phyloP scores from a whole-genome alignment of 2,329 filamentous ascomycete species.

The Sordariomycetes sp. region DNA sequence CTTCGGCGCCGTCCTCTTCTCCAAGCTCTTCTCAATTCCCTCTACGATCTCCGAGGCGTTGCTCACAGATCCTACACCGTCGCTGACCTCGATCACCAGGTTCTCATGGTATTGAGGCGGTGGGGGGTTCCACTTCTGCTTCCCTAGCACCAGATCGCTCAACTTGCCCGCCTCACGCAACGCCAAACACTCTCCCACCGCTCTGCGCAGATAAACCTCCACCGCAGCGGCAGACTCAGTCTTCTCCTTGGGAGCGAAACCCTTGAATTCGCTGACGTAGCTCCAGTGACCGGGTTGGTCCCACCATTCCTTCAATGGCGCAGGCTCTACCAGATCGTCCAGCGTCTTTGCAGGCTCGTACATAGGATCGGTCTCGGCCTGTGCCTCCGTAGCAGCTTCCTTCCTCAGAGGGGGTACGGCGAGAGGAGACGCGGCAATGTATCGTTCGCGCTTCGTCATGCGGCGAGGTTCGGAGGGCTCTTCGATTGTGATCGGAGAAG shows the following conservation, averaged over 20 bases:
- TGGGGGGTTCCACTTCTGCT: constrained; percentile 25
- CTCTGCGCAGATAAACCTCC: constrained; percentile 38
- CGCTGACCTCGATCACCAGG: too few species aligned
- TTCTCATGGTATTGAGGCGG: too few species aligned
- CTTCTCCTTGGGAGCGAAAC: constrained; percentile 31
- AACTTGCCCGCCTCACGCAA: constrained; percentile 23
- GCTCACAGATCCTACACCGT: too few species aligned
- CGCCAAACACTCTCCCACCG: constrained; percentile 42
- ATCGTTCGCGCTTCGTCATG: too few species aligned
- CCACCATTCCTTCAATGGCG: constrained; percentile 43
- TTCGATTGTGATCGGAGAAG: too few species aligned
- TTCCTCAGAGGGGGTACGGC: constrained; percentile 21
- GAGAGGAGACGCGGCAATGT: constrained; percentile 10
- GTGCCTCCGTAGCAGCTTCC: constrained; percentile 22
- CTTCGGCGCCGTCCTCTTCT: constrained; percentile 8
- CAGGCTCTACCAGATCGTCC: constrained; percentile 36
- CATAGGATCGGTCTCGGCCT: constrained; percentile 18
- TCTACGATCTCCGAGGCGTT: constrained; percentile 10
- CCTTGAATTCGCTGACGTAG: constrained; percentile 29
- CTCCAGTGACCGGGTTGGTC: constrained; percentile 43
- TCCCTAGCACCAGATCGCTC: constrained; percentile 14
- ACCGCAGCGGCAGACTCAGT: constrained; percentile 33
- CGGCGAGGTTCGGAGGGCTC: too few species aligned
- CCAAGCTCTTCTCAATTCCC: too few species aligned
- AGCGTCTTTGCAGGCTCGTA: constrained; percentile 39